Evolutionary conservation across 306 rosid genomes (phyloP).

Genomic region (apple (Malus domestica)): DNA sequence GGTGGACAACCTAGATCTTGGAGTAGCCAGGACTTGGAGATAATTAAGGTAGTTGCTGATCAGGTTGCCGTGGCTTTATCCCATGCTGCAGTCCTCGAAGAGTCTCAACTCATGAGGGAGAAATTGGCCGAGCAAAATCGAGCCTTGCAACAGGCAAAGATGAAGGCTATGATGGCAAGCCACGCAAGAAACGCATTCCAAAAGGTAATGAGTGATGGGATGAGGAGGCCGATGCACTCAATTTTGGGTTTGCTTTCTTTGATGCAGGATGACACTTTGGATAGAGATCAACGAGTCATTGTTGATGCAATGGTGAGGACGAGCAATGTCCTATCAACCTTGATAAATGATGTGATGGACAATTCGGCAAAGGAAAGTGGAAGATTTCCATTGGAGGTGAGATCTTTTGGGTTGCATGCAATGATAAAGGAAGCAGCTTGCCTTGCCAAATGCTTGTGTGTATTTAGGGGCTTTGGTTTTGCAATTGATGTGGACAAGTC

Average conservation of each 20-base stretch:
- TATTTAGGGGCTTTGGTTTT: slow-evolving; percentile 64
- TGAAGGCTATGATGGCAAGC: slow-evolving; percentile 97
- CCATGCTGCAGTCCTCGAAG: slow-evolving; percentile 98
- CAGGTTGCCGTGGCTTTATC: slow-evolving; percentile 99
- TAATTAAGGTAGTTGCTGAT: slow-evolving; percentile 94
- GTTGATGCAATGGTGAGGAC: slow-evolving; percentile 86
- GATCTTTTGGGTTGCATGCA: slow-evolving; percentile 70
- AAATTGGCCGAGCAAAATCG: slow-evolving; percentile 92
- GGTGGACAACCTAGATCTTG: slow-evolving; percentile 70
- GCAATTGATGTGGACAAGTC: slow-evolving; percentile 71
- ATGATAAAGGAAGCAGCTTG: slow-evolving; percentile 94
- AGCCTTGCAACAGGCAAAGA: slow-evolving; percentile 78
- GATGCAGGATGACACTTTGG: slow-evolving; percentile 66
- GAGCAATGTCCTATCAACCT: slow-evolving; percentile 75
- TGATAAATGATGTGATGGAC: slow-evolving; percentile 93
- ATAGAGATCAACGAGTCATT: slow-evolving; percentile 61
- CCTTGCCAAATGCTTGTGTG: slow-evolving; percentile 84
- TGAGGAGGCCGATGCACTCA: slow-evolving; percentile 99
- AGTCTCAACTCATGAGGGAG: slow-evolving; percentile 96
- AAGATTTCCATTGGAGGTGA: slow-evolving; percentile 64
- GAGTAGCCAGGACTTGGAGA: slow-evolving; percentile 85
- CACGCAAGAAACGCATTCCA: slow-evolving; percentile 87
- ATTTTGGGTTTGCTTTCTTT: slow-evolving; percentile 85
- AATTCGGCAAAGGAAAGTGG: slow-evolving; percentile 69
- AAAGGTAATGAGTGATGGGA: slow-evolving; percentile 95